A percentile compares a stretch with the other conserved stretches of the same genome.
These are phyloP conservation scores for Microcos paniculata DNA, from an alignment of 345 rosid genomes.

Conservation along the genomic window DNA sequence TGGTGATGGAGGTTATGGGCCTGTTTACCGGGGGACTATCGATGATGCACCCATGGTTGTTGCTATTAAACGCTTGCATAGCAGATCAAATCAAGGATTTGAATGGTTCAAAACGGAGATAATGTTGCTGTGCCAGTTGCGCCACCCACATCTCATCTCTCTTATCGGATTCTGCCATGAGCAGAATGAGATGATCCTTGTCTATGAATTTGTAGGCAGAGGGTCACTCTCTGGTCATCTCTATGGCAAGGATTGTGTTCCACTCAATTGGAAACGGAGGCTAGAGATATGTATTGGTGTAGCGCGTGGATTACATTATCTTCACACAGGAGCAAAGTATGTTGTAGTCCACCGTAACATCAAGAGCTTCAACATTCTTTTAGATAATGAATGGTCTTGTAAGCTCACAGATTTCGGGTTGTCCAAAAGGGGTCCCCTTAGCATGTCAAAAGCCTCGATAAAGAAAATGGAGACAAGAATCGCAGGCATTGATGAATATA, in stretches of 20 bases:
- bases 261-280: conserved; percentile 42
- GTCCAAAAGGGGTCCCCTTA: conserved; percentile 27
- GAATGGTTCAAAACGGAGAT: not conserved
- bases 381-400: conserved; percentile 26
- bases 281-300: no score
- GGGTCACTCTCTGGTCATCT: no score
- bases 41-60: not conserved
- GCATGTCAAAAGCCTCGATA: no score
- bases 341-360: conserved; percentile 33
- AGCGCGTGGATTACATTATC: no score
- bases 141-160: conserved; percentile 3
- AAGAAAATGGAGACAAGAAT: no score
- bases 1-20: not conserved
- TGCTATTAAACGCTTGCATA: not conserved
- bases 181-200: conserved; percentile 5
- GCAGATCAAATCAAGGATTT: not conserved
- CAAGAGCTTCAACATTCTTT: conserved; percentile 26
- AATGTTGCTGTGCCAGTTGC: conserved; percentile 10
- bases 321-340: no score
- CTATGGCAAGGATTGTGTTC: conserved; percentile 21
- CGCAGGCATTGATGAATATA: no score
- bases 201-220: conserved; percentile 41
- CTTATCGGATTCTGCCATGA: not conserved
- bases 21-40: not conserved
- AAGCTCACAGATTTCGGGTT: conserved; percentile 32